Conservation (phyloP, 352 stramenopile genomes). For the Globisporangium ultimum region DNA sequence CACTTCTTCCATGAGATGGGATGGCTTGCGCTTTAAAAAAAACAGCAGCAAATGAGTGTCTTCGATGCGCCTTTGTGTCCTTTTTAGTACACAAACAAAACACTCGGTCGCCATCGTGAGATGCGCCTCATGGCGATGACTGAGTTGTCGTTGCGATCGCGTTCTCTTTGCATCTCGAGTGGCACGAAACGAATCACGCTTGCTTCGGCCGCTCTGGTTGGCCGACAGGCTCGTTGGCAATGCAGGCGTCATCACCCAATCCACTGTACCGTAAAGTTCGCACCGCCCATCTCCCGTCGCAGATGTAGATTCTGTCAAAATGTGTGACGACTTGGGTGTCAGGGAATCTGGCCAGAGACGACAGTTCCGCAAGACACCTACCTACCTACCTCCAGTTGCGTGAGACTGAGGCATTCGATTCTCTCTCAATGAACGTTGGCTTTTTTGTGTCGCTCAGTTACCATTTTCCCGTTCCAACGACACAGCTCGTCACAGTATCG, state of each 20-base stretch:
- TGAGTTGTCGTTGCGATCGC: not conserved
- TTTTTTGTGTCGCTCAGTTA: not conserved
- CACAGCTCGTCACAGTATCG: not conserved
- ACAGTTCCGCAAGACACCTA: conserved; percentile 1
- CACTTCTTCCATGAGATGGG: no score
- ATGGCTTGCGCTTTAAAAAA: no score
- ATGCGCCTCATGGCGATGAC: conserved; percentile 1
- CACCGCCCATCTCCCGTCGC: conserved; percentile 14
- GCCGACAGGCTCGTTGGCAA: conserved; percentile 21
- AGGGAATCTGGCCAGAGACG: conserved; percentile 14
- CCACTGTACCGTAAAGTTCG: conserved; percentile 6
- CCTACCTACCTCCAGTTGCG: not conserved
- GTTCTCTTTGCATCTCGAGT: conserved; percentile 3
- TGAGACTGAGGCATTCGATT: no score
- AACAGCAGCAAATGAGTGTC: no score
- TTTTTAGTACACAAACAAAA: no score
- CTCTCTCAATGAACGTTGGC: no score
- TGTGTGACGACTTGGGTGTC: conserved; percentile 16
- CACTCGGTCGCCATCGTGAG: not conserved
- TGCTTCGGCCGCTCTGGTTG: conserved; percentile 16
- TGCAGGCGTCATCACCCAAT: conserved; percentile 22
- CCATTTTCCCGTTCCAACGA: conserved; percentile 1
- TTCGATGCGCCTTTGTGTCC: no score
- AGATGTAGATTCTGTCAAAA: conserved; percentile 20
- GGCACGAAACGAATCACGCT: conserved; percentile 7